Evolutionary conservation across 2,329 filamentous ascomycete genomes (phyloP), one percentile per base, ranked within the genome.

Genomic region (Chrysoporthe cubensis): DNA sequence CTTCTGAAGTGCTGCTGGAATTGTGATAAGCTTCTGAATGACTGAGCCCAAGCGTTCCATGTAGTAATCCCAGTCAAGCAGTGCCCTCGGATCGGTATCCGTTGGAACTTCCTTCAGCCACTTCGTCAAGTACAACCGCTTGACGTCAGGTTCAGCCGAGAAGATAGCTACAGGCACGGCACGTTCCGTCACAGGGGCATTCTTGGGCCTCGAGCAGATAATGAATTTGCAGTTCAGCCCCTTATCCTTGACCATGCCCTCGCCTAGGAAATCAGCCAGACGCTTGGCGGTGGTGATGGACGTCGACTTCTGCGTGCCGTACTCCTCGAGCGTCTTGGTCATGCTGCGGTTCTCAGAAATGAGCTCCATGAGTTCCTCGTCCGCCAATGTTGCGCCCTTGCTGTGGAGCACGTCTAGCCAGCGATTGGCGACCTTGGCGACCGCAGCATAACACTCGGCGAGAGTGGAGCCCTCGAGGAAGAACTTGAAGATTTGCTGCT

Each of bases 141-240:
- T 98, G 67, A 96, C 90, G 6, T 88, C 87, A 66, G 94, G 90
- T 66, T 98, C 95, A 0, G 96, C 94, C 0, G 96, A 97, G 79
- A 99, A 98, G 70, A 99, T 99, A 26, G 96, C 94, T 5, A 99
- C 94, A 0, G 96, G 96, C 68, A 99, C 88, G 32, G 96, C 96
- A 74, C 96, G 87, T 72, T 99, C 96, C 0, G 96, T 99, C 70
- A 99, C 94, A 1, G 96, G 95, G 0, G 95, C 93, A 75, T 92
- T 92, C 75, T 90, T 92, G 4, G 96, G 96, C 71, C 87, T 88
- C 16, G 93, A 87, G 63, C 94, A 97, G 75, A 99, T 97, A 77
- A 99, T 97, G 79, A 98, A 99, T 80, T 98, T 98, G 89, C 96
- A 99, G 82, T 99, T 99, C 73, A 99, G 80, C 3, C 96, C 96